Evolutionary conservation across 352 stramenopile genomes (phyloP).

Genomic region (Globisporangium echinulatum): DNA sequence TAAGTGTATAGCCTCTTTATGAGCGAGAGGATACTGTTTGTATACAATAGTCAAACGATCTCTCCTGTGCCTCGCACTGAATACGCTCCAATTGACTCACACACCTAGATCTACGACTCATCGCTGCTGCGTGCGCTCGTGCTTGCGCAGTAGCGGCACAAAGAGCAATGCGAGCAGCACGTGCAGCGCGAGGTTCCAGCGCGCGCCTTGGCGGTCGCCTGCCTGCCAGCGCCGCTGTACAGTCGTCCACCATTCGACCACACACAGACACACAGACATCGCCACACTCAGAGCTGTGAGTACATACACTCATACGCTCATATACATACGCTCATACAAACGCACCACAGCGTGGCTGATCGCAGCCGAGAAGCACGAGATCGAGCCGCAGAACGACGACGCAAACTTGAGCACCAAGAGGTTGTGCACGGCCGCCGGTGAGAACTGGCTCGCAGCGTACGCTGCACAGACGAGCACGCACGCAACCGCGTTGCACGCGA

Average conservation of each 20-base stretch:
- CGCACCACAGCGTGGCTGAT: slow-evolving; percentile 50
- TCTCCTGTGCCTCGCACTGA: too few relatives aligned
- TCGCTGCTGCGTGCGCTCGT: slow-evolving; percentile 23
- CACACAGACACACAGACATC: background rate
- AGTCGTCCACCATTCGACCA: background rate
- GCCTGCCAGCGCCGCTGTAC: slow-evolving; percentile 40
- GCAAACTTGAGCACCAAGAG: slow-evolving; percentile 68
- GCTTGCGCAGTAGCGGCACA: slow-evolving; percentile 53
- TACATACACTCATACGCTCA: too few relatives aligned
- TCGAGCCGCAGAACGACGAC: slow-evolving; percentile 67
- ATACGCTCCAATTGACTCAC: background rate
- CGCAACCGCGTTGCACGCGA: slow-evolving; percentile 49
- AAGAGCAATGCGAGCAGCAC: slow-evolving; percentile 46
- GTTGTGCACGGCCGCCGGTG: slow-evolving; percentile 36
- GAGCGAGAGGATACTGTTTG: too few relatives aligned
- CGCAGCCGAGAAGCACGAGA: slow-evolving; percentile 55
- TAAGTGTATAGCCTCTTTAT: too few relatives aligned
- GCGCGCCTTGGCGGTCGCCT: slow-evolving; percentile 31
- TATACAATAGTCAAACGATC: too few relatives aligned
- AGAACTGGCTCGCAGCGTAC: slow-evolving; percentile 46
- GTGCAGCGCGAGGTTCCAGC: slow-evolving; percentile 47
- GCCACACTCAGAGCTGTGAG: background rate
- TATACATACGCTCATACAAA: background rate
- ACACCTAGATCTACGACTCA: background rate
- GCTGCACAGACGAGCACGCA: slow-evolving; percentile 39